Evolutionary conservation across 257 asterid species (phyloP).

Genomic region (Cynanchum wilfordii): DNA sequence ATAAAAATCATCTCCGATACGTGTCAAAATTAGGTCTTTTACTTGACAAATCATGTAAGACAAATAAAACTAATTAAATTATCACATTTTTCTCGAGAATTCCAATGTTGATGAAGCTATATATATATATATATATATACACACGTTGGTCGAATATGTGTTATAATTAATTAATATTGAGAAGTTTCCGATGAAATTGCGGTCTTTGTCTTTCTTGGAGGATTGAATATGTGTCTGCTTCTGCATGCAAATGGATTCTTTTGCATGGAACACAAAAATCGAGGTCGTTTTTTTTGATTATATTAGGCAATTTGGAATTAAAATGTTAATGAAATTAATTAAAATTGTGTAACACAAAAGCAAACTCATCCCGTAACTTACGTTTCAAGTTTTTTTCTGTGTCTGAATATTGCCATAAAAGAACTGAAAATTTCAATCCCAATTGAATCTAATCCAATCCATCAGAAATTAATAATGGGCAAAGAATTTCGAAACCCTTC

Average conservation of each 20-base stretch:
- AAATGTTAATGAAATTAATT: background rate
- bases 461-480: constrained; percentile 6
- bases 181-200: background rate
- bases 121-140: too few relatives aligned
- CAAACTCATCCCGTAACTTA: background rate
- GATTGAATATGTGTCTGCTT: background rate
- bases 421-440: too few relatives aligned
- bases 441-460: too few relatives aligned
- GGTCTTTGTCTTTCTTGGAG: background rate
- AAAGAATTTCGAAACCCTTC: constrained; percentile 3
- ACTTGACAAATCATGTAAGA: too few relatives aligned
- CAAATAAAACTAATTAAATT: too few relatives aligned
- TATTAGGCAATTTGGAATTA: background rate
- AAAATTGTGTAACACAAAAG: background rate
- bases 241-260: background rate
- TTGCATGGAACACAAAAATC: background rate
- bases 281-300: background rate
- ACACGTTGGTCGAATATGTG: too few relatives aligned
- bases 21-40: too few relatives aligned
- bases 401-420: too few relatives aligned
- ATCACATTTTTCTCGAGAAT: too few relatives aligned
- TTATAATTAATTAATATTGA: too few relatives aligned
- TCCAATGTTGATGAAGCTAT: too few relatives aligned
- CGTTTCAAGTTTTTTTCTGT: background rate
- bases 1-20: too few relatives aligned